These are phyloP conservation scores for Bruguiera gymnorhiza DNA, from an alignment of 345 rosid genomes.

Conservation along the genomic window DNA sequence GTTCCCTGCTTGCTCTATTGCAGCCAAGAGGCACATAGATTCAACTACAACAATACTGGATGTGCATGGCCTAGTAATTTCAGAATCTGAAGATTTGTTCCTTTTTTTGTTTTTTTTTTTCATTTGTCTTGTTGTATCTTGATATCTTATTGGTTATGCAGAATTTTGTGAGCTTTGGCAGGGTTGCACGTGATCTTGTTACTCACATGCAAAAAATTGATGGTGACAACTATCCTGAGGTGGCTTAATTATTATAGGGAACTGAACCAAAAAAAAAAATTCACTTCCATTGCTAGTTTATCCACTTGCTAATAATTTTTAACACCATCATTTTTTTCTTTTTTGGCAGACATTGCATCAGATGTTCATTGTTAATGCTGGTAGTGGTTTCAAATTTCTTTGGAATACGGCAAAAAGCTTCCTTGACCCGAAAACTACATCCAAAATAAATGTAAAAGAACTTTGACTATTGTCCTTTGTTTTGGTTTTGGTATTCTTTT, in stretches of 20 bases:
- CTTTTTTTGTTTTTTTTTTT: neutral
- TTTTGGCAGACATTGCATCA: conserved; percentile 76
- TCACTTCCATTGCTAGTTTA: conserved; percentile 1
- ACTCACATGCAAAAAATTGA: conserved; percentile 95
- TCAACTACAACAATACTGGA: conserved; percentile 76
- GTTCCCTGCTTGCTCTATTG: conserved; percentile 90
- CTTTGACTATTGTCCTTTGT: conserved; percentile 1
- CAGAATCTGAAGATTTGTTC: neutral
- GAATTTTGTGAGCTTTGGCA: conserved; percentile 91
- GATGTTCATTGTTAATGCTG: conserved; percentile 90
- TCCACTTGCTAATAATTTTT: conserved; percentile 14
- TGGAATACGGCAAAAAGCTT: conserved; percentile 89
- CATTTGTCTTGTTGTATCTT: neutral
- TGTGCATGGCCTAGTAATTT: conserved; percentile 77
- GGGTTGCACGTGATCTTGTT: conserved; percentile 83
- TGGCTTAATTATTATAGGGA: conserved; percentile 22
- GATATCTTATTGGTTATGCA: conserved; percentile 33
- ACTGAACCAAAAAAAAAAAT: neutral
- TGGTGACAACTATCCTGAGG: conserved; percentile 99
- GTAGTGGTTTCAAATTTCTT: conserved; percentile 73
- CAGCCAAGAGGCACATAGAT: conserved; percentile 74
- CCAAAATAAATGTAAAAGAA: conserved; percentile 72
- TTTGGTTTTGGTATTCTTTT: conserved; percentile 8
- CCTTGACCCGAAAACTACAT: conserved; percentile 87
- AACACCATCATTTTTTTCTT: neutral